A percentile compares a stretch with the other conserved stretches of the same genome.
Evolutionary conservation across 306 rosid genomes (phyloP).

Genomic region (Hippophae rhamnoides): DNA sequence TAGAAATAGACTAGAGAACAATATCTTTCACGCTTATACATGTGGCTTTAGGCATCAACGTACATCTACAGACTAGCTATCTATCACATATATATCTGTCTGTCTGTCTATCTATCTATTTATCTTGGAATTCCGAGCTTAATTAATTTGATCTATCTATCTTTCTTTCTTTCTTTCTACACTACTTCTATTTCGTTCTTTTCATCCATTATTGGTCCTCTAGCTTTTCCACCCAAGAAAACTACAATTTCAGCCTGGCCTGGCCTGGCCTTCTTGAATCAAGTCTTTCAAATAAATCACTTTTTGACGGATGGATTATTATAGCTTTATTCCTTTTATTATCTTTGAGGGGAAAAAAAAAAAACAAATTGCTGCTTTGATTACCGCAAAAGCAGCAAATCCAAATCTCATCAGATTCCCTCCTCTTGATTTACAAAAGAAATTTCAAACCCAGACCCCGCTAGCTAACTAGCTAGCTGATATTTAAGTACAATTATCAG

Average conservation of each 20-base stretch:
- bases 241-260: constrained; percentile 11
- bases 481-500: no score
- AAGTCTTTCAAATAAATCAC: constrained; percentile 1
- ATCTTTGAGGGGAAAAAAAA: background rate
- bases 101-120: no score
- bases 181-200: constrained; percentile 8
- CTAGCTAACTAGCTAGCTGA: no score
- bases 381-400: constrained; percentile 38
- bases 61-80: constrained; percentile 6
- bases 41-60: constrained; percentile 32
- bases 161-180: constrained; percentile 9
- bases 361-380: constrained; percentile 31
- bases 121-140: constrained; percentile 48
- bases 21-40: constrained; percentile 58
- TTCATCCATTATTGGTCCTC: background rate
- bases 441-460: no score
- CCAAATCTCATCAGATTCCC: constrained; percentile 32
- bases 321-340: constrained; percentile 33
- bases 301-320: constrained; percentile 30
- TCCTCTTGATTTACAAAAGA: constrained; percentile 9
- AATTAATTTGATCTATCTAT: background rate
- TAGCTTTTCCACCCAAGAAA: background rate
- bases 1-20: constrained; percentile 44
- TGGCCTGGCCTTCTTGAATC: no score
- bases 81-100: no score